These are phyloP conservation scores for Helicocarpus griseus DNA, from an alignment of 2,329 filamentous ascomycete species.

Conservation along the genomic window DNA sequence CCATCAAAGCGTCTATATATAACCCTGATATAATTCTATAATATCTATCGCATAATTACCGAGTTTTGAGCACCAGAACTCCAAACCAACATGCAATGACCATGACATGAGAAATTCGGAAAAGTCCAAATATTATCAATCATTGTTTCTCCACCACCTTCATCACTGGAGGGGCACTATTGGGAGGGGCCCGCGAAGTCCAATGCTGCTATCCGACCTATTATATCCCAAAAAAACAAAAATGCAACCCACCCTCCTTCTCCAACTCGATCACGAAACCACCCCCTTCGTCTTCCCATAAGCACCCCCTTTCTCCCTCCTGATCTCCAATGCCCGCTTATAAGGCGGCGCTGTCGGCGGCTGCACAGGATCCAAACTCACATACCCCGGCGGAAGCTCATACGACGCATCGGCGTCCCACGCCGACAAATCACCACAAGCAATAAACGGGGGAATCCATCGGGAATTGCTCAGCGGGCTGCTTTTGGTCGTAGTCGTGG, in stretches of 20 bases:
- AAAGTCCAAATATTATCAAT: no score
- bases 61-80: neutral
- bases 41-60: neutral
- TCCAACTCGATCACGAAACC: neutral
- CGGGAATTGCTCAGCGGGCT: no score
- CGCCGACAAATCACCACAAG: conserved; percentile 89
- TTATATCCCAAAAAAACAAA: neutral
- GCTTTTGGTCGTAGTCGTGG: conserved; percentile 42
- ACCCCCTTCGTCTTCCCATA: conserved; percentile 59
- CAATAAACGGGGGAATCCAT: conserved; percentile 93
- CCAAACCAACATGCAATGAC: neutral
- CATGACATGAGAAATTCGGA: no score
- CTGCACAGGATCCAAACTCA: conserved; percentile 84
- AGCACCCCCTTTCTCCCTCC: conserved; percentile 64
- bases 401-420: conserved; percentile 97
- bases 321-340: conserved; percentile 77
- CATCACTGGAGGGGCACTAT: no score
- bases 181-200: no score
- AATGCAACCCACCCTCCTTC: neutral
- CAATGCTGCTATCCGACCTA: no score
- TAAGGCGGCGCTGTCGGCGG: conserved; percentile 95
- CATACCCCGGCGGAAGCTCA: conserved; percentile 71
- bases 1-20: neutral
- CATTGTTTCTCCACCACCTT: no score
- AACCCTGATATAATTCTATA: neutral